A percentile compares a stretch with the other conserved stretches of the same genome.
These are phyloP conservation scores for Aciculoconidium aculeatum DNA, from an alignment of 805 yeast genomes.

Conservation along the genomic window DNA sequence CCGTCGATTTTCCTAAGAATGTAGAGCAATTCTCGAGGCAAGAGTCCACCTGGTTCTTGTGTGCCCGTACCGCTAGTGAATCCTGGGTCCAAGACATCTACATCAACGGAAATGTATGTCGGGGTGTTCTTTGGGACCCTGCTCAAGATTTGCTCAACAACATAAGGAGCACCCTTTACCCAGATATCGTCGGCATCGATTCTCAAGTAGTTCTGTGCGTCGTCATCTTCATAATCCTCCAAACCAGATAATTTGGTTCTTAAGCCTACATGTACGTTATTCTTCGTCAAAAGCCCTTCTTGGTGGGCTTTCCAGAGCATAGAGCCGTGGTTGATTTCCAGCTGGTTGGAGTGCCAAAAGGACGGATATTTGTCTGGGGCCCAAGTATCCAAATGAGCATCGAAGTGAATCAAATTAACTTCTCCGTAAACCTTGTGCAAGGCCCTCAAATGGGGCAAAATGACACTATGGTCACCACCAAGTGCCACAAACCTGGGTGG, in stretches of 20 bases:
- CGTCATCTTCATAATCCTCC: conserved; percentile 60
- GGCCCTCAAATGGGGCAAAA: conserved; percentile 68
- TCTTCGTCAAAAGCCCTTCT: conserved; percentile 56
- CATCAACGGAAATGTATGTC: conserved; percentile 74
- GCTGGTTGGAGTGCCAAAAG: conserved; percentile 51
- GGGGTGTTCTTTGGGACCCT: conserved; percentile 60
- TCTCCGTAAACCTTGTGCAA: conserved; percentile 57
- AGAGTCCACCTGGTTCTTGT: conserved; percentile 54
- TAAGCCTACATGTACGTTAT: conserved; percentile 70
- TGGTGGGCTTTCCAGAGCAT: conserved; percentile 78
- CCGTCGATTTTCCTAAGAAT: conserved; percentile 40
- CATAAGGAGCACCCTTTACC: conserved; percentile 55
- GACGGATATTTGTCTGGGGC: conserved; percentile 65
- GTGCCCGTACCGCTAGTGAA: conserved; percentile 57
- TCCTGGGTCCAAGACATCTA: conserved; percentile 57
- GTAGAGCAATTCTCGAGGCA: conserved; percentile 49
- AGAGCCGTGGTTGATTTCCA: conserved; percentile 74
- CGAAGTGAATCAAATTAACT: conserved; percentile 72
- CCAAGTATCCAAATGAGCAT: conserved; percentile 84
- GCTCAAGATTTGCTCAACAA: conserved; percentile 45
- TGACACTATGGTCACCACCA: conserved; percentile 81
- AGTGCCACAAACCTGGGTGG: conserved; percentile 65
- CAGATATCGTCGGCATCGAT: conserved; percentile 71
- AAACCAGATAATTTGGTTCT: conserved; percentile 67
- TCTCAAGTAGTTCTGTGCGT: conserved; percentile 66